Percentiles rank a stretch among this genome's conserved stretches.
These are phyloP conservation scores for Leptosphaerulina australis DNA, from an alignment of 2,329 filamentous ascomycete genomes.

Conservation along the genomic window DNA sequence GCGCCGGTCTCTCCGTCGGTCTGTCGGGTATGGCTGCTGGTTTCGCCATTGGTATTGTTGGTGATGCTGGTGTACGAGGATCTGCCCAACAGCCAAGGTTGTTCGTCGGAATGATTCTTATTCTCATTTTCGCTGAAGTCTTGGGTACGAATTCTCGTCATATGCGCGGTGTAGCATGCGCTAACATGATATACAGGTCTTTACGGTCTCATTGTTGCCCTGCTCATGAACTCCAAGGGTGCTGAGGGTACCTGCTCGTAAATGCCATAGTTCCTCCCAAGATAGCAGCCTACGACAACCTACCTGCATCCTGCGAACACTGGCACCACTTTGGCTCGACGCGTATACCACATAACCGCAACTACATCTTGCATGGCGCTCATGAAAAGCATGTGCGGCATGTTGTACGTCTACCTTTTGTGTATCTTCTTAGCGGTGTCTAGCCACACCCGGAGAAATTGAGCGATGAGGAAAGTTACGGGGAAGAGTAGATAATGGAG, in stretches of 20 bases:
- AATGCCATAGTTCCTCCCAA: slow-evolving; percentile 10
- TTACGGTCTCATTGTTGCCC: slow-evolving; percentile 97
- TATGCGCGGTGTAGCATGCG: neutral
- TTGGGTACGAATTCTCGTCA: slow-evolving; percentile 70
- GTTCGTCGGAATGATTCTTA: slow-evolving; percentile 97
- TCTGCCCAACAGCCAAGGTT: slow-evolving; percentile 83
- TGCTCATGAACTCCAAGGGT: slow-evolving; percentile 98
- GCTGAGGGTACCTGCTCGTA: slow-evolving; percentile 29
- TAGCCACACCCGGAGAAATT: slow-evolving; percentile 11
- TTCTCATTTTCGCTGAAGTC: slow-evolving; percentile 99
- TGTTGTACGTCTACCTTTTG: slow-evolving; percentile 46
- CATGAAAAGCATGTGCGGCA: slow-evolving; percentile 30
- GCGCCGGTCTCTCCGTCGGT: slow-evolving; percentile 64
- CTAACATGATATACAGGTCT: slow-evolving; percentile 68
- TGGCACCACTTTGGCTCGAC: slow-evolving; percentile 25
- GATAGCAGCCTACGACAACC: slow-evolving; percentile 42
- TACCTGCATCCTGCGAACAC: slow-evolving; percentile 35
- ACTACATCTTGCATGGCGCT: slow-evolving; percentile 38
- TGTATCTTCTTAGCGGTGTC: slow-evolving; percentile 39
- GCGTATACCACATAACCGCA: slow-evolving; percentile 29
- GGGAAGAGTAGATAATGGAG: slow-evolving; percentile 43
- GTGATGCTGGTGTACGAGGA: slow-evolving; percentile 86
- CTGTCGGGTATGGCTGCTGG: slow-evolving; percentile 91
- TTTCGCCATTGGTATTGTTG: slow-evolving; percentile 68
- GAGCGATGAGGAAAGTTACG: slow-evolving; percentile 10